These are phyloP conservation scores for Harrya chromipes DNA, from an alignment of 768 basidiomycete species.

Conservation along the genomic window DNA sequence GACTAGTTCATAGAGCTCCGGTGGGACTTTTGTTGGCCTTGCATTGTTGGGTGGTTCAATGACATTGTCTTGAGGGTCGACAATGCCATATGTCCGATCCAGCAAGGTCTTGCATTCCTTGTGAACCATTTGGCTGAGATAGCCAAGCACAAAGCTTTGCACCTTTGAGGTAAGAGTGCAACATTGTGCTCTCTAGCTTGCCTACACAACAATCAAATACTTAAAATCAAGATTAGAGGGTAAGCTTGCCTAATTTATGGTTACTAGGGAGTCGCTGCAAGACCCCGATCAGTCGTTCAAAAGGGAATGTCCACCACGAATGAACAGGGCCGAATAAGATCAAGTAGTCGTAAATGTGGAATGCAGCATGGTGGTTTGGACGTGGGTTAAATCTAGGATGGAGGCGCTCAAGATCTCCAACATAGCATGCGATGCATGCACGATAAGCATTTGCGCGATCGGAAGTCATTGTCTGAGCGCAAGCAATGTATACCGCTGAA, in stretches of 20 bases:
- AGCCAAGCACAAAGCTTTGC: constrained; percentile 17
- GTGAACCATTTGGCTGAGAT: constrained; percentile 14
- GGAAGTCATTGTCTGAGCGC: constrained; percentile 9
- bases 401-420: constrained; percentile 11
- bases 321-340: constrained; percentile 37
- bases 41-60: too few relatives aligned
- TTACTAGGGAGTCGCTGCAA: constrained; percentile 23
- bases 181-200: constrained; percentile 10
- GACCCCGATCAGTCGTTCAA: constrained; percentile 21
- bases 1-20: too few relatives aligned
- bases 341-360: constrained; percentile 34
- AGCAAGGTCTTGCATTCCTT: constrained; percentile 18
- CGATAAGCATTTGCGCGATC: constrained; percentile 10
- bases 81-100: constrained; percentile 9
- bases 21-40: too few relatives aligned
- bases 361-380: constrained; percentile 32
- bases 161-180: constrained; percentile 12
- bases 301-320: constrained; percentile 30
- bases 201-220: neutral
- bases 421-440: constrained; percentile 15
- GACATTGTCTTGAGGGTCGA: too few relatives aligned
- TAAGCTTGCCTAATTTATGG: constrained; percentile 33
- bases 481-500: constrained; percentile 22
- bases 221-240: too few relatives aligned
- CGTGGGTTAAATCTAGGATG: constrained; percentile 11